These are phyloP conservation scores for Heterobasidion occidentale DNA, from an alignment of 1,284 basidiomycete genomes.

Conservation along the genomic window DNA sequence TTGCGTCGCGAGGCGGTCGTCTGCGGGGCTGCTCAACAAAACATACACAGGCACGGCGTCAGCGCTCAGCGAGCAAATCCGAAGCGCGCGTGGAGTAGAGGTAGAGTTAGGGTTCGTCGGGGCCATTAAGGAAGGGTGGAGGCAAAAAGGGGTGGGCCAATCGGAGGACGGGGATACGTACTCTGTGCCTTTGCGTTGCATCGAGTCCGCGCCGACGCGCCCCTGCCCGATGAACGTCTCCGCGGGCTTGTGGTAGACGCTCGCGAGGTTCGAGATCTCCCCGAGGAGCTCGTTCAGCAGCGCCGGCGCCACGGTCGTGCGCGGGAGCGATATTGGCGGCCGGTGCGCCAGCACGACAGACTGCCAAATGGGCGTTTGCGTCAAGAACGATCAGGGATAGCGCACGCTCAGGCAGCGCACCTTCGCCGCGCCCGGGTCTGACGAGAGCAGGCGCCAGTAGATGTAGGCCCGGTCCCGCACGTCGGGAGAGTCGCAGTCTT, in stretches of 20 bases:
- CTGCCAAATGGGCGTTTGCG: conserved; percentile 27
- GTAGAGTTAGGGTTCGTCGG: background rate
- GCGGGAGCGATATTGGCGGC: conserved; percentile 89
- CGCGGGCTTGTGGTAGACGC: conserved; percentile 94
- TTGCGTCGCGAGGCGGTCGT: conserved; percentile 66
- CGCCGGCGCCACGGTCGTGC: conserved; percentile 83
- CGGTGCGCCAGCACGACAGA: conserved; percentile 86
- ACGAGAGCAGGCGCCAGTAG: conserved; percentile 91
- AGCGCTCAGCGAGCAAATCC: background rate
- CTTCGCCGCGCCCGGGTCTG: conserved; percentile 91
- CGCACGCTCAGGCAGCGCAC: conserved; percentile 29
- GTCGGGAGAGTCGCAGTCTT: conserved; percentile 95
- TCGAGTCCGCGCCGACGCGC: conserved; percentile 76
- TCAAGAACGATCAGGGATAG: background rate
- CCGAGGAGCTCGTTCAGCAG: conserved; percentile 90
- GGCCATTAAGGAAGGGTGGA: background rate
- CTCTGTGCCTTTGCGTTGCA: conserved; percentile 68
- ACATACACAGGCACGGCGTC: too few relatives aligned
- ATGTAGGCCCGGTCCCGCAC: conserved; percentile 96
- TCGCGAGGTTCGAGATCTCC: conserved; percentile 83
- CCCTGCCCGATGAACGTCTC: conserved; percentile 88
- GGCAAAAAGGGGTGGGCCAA: background rate
- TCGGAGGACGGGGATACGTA: conserved; percentile 16
- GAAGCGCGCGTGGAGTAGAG: background rate
- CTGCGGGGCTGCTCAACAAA: conserved; percentile 28